A percentile compares a stretch with the other conserved stretches of the same genome.
phyloP scores from a whole-genome alignment of 768 basidiomycete genomes.

The Hypholoma sublateritium region DNA sequence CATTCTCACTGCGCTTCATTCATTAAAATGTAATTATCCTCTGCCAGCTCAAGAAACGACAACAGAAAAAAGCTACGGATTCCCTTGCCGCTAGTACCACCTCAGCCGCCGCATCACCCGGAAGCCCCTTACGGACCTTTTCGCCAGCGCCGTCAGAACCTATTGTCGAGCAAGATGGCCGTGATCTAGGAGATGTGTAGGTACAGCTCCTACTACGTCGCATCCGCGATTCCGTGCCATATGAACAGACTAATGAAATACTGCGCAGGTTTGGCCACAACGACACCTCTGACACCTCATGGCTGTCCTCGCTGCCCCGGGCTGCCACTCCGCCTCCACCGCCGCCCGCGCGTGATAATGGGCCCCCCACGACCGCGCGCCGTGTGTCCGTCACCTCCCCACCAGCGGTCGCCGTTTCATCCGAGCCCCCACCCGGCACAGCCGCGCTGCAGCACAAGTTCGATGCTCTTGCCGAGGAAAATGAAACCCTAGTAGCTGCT shows the following conservation, averaged over 20 bases:
- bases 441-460: constrained; percentile 18
- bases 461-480: constrained; percentile 20
- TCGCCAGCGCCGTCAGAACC: constrained; percentile 51
- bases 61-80: constrained; percentile 65
- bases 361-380: constrained; percentile 8
- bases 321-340: constrained; percentile 35
- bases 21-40: constrained; percentile 1
- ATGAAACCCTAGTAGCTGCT: constrained; percentile 19
- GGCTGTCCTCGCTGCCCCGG: constrained; percentile 62
- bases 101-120: constrained; percentile 39
- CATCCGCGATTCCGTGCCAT: neutral
- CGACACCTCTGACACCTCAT: constrained; percentile 49
- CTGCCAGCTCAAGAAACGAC: constrained; percentile 75
- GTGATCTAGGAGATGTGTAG: constrained; percentile 65
- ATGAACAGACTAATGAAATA: constrained; percentile 17
- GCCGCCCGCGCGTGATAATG: constrained; percentile 6
- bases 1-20: constrained; percentile 8
- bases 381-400: constrained; percentile 20
- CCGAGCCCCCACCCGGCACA: constrained; percentile 19
- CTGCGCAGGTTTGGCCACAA: constrained; percentile 35
- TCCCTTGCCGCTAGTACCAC: constrained; percentile 24
- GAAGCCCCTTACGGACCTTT: constrained; percentile 38
- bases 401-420: constrained; percentile 17
- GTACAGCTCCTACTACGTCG: constrained; percentile 27
- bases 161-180: constrained; percentile 42